These are phyloP conservation scores for Hyaloscypha bicolor DNA, from an alignment of 495 filamentous ascomycete species.

Conservation along the genomic window DNA sequence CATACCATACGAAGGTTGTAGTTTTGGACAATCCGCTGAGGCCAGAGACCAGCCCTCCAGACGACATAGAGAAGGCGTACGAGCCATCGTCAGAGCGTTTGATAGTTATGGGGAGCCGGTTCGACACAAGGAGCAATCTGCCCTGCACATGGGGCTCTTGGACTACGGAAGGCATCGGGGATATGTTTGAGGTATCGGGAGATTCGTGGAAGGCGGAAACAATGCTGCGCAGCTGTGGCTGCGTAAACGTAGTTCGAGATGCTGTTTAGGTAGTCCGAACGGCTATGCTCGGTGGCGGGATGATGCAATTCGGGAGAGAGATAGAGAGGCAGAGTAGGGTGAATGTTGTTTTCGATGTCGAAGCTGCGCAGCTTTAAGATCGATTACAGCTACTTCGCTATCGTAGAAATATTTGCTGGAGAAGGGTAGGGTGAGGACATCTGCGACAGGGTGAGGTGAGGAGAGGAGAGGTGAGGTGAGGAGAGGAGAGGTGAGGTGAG, in stretches of 20 bases:
- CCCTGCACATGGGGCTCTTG: conserved; percentile 29
- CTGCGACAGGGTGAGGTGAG: background rate
- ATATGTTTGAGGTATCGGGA: background rate
- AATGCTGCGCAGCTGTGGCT: background rate
- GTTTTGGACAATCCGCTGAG: conserved; percentile 87
- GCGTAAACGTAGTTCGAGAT: background rate
- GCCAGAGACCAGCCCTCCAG: conserved; percentile 89
- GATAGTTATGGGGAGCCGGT: conserved; percentile 92
- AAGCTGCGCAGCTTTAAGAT: conserved; percentile 16
- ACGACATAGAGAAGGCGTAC: conserved; percentile 93
- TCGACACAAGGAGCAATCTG: conserved; percentile 83
- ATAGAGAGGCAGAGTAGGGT: background rate
- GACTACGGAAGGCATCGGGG: conserved; percentile 29
- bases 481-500: background rate
- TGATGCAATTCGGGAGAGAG: conserved; percentile 3
- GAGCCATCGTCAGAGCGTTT: conserved; percentile 81
- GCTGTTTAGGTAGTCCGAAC: background rate
- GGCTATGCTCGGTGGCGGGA: conserved; percentile 1
- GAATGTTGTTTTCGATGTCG: background rate
- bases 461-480: background rate
- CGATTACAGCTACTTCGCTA: conserved; percentile 11
- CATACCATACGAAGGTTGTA: conserved; percentile 96
- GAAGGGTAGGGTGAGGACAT: background rate
- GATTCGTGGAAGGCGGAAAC: background rate
- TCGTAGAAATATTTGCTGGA: background rate